Percentiles rank a stretch among this genome's conserved stretches.
Evolutionary conservation across 768 basidiomycete genomes (phyloP).

Genomic region (Pulveroboletus sp.): DNA sequence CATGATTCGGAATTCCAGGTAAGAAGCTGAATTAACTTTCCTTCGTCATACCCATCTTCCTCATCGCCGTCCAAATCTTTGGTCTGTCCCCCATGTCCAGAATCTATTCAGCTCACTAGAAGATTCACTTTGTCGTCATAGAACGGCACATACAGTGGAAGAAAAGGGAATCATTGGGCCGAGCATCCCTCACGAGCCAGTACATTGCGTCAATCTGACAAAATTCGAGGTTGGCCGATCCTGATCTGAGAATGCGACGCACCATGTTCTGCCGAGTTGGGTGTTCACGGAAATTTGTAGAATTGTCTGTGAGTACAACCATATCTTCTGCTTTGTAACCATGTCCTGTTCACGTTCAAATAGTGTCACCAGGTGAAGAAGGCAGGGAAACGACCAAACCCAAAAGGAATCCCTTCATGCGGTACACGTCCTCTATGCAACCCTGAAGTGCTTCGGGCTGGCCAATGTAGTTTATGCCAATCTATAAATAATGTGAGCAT

Average conservation of each 20-base stretch:
- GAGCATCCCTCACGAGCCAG: constrained; percentile 84
- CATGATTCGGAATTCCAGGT: background rate
- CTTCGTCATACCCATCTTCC: constrained; percentile 80
- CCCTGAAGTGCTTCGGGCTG: constrained; percentile 65
- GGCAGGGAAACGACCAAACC: constrained; percentile 37
- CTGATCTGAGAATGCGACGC: constrained; percentile 17
- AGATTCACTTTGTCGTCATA: background rate
- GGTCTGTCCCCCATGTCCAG: constrained; percentile 92
- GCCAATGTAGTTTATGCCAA: constrained; percentile 86
- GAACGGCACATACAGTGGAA: constrained; percentile 65
- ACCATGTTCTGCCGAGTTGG: constrained; percentile 85
- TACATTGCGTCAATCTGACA: constrained; percentile 70
- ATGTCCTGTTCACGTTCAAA: constrained; percentile 20
- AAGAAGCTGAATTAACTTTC: constrained; percentile 24
- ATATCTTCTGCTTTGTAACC: constrained; percentile 77
- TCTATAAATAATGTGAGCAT: constrained; percentile 36
- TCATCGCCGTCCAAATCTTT: constrained; percentile 82
- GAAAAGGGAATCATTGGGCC: constrained; percentile 81
- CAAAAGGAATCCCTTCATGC: constrained; percentile 73
- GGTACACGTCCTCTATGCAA: constrained; percentile 89
- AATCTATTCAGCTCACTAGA: constrained; percentile 44
- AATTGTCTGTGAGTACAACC: constrained; percentile 79
- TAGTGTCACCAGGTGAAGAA: background rate
- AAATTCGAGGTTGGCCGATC: background rate
- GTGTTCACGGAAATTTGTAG: constrained; percentile 49